Base-by-base conservation (phyloP, 1,139 yeast genomes). In the Pichia sp. region DNA sequence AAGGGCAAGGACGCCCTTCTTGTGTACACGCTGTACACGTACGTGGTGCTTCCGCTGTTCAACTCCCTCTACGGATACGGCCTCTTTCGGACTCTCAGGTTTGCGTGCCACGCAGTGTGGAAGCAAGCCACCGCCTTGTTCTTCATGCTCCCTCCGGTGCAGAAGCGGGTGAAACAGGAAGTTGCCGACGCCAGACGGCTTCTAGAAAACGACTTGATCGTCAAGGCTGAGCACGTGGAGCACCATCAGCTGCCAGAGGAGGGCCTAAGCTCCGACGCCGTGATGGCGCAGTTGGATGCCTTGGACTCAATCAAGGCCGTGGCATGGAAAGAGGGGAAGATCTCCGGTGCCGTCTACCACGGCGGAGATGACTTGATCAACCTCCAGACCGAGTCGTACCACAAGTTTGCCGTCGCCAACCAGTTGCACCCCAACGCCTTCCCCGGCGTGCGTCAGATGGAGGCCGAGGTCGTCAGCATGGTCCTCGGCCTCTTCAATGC, bases 261-360 rank as follows among this genome's bases (percentile, higher is more conserved):
- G 0, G 96, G 96, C 0, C 66, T 87, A 57, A 47, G 76, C 0
- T 70, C 73, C n/a, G 69, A 65, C 0, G 67, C 68, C 13, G 76
- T 89, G 3, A 52, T 75, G 23, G 62, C 64, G 0, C 82, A 83
- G 59, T 71, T 90, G 59, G 78, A 79, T 47, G 70, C 83, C 59
- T 71, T 90, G 59, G 78, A 79, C 47, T 70, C 71, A 34, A 69
- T 64, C 26, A 64, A 67, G 26, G 56, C 64, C 61, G 76, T 90
- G 1, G 86, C 84, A 56, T 92, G 97, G 97, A 78, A 81, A 65
- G 76, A 77, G 50, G 99, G 99, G 7, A 78, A 83, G 59, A 89
- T 92, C 1, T 87, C 96, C 36, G 99, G 99, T n/a, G 98, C 97
- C 0, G 98, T 93, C 7, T 93, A 93, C 65, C 98, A 93, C 65